phyloP scores from a whole-genome alignment of 139 green algal genomes.

The Volvox africanus region DNA sequence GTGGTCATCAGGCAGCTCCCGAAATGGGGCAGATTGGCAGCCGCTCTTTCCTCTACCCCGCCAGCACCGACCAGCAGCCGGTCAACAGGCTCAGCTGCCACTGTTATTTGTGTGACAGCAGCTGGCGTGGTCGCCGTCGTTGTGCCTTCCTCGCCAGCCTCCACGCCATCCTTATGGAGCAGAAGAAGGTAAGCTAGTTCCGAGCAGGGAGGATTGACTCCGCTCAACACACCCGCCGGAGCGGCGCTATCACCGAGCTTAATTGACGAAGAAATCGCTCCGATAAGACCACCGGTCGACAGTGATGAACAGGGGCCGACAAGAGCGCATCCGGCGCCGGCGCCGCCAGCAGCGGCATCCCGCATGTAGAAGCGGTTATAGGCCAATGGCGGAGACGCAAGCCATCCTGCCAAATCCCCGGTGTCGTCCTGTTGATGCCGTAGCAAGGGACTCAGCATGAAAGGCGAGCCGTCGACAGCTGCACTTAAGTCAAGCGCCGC shows the following conservation, averaged over 20 bases:
- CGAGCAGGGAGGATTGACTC: no score
- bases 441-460: neutral
- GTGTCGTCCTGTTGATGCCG: conserved; percentile 7
- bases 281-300: neutral
- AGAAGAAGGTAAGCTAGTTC: no score
- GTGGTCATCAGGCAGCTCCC: neutral
- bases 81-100: no score
- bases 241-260: no score
- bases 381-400: neutral
- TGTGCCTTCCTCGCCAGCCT: no score
- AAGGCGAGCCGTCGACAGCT: neutral
- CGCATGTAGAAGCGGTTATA: neutral
- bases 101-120: no score
- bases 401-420: neutral
- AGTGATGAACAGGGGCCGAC: neutral
- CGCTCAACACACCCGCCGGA: no score
- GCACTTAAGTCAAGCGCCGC: neutral
- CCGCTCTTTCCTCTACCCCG: neutral
- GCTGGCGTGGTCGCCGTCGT: neutral
- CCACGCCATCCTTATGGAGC: no score
- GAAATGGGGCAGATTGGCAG: neutral
- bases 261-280: no score
- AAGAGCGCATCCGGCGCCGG: neutral
- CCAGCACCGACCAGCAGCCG: no score
- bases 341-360: neutral